Evolutionary conservation across 2,329 filamentous ascomycete species (phyloP).

Genomic region (Myriosclerotinia scirpicola): DNA sequence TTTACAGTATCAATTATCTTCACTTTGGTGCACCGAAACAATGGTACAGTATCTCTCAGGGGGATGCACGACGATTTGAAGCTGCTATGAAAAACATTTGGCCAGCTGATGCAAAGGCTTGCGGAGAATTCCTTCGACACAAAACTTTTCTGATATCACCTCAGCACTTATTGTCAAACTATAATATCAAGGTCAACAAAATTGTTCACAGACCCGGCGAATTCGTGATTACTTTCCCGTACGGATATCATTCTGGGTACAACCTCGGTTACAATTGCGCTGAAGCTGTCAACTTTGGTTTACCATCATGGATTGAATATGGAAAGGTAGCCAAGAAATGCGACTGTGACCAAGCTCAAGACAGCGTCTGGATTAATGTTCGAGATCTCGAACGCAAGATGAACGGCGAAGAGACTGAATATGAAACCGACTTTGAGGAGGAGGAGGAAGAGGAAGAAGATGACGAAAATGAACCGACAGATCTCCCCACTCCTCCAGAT

Average conservation of each 20-base stretch:
- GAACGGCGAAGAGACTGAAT: slow-evolving; percentile 83
- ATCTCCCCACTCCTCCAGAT: slow-evolving; percentile 74
- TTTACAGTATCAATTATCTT: slow-evolving; percentile 99
- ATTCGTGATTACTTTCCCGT: slow-evolving; percentile 97
- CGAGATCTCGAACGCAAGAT: slow-evolving; percentile 93
- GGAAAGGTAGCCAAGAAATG: slow-evolving; percentile 96
- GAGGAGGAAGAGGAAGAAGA: slow-evolving; percentile 67
- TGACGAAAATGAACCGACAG: slow-evolving; percentile 61
- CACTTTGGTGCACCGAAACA: slow-evolving; percentile 98
- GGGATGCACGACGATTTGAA: slow-evolving; percentile 89
- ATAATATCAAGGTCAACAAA: slow-evolving; percentile 94
- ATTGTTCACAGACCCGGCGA: slow-evolving; percentile 94
- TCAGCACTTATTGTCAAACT: slow-evolving; percentile 79
- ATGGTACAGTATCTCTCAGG: slow-evolving; percentile 99
- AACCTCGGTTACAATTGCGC: slow-evolving; percentile 98
- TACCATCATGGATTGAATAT: slow-evolving; percentile 93
- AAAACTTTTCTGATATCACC: slow-evolving; percentile 98
- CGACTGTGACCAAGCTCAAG: slow-evolving; percentile 89
- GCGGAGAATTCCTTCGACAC: slow-evolving; percentile 92
- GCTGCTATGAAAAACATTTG: slow-evolving; percentile 93
- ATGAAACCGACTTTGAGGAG: slow-evolving; percentile 73
- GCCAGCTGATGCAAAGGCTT: slow-evolving; percentile 93
- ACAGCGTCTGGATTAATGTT: slow-evolving; percentile 98
- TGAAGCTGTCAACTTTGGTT: slow-evolving; percentile 96
- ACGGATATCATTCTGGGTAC: slow-evolving; percentile 97